Evolutionary conservation across 2,329 filamentous ascomycete species (phyloP).

Genomic region (Trichothecium roseum): DNA sequence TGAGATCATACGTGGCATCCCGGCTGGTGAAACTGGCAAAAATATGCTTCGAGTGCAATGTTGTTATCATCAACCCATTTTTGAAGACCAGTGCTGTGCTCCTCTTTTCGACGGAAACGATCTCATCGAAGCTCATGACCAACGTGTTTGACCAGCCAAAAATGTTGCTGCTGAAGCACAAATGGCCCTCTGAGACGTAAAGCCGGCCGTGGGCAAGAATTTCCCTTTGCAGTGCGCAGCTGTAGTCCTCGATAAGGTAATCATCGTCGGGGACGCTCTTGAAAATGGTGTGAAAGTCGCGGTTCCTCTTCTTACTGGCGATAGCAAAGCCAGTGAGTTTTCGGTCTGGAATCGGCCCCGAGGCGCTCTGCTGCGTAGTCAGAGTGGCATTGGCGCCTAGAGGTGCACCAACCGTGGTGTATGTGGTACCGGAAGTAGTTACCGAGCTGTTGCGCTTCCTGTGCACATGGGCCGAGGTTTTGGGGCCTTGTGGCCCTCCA

Average conservation of each 20-base stretch:
- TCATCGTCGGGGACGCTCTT: conserved; percentile 96
- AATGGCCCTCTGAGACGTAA: conserved; percentile 93
- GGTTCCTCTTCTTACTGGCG: conserved; percentile 89
- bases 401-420: conserved; percentile 51
- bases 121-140: conserved; percentile 96
- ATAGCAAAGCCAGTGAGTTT: conserved; percentile 92
- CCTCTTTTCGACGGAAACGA: conserved; percentile 93
- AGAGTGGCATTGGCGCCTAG: conserved; percentile 61
- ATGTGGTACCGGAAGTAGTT: conserved; percentile 42
- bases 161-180: conserved; percentile 99
- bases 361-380: conserved; percentile 52
- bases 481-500: conserved; percentile 33
- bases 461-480: conserved; percentile 47
- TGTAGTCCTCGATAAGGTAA: conserved; percentile 97
- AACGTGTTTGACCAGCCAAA: conserved; percentile 95
- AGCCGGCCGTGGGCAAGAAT: conserved; percentile 88
- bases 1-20: conserved; percentile 92
- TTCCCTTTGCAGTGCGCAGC: conserved; percentile 88
- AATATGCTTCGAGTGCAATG: conserved; percentile 85
- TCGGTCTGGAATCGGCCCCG: conserved; percentile 34
- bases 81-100: conserved; percentile 93
- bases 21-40: conserved; percentile 93
- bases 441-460: conserved; percentile 78
- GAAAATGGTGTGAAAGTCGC: conserved; percentile 88
- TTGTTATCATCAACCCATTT: conserved; percentile 94